Evolutionary conservation across 345 rosid species (phyloP).

Genomic region (Populus alba): DNA sequence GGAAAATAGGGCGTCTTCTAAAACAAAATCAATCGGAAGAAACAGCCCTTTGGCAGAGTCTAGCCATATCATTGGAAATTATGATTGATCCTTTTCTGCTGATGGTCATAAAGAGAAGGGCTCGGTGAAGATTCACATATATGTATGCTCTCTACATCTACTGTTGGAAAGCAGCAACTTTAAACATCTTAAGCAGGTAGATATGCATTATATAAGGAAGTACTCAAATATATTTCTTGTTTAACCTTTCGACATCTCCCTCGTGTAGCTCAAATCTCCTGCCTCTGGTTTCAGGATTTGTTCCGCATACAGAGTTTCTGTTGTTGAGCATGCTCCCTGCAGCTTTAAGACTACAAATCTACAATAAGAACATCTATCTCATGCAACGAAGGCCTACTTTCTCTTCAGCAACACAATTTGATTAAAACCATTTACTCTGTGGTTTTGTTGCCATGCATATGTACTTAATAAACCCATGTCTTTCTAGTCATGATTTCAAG

Average conservation of each 20-base stretch:
- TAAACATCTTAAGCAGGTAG: not conserved
- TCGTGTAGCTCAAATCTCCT: conserved; percentile 69
- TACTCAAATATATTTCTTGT: too few species aligned
- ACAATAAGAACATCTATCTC: conserved; percentile 78
- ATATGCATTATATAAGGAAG: not conserved
- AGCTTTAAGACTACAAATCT: conserved; percentile 65
- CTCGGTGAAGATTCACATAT: not conserved
- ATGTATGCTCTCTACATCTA: not conserved
- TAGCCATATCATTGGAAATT: not conserved
- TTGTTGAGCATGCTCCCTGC: conserved; percentile 94
- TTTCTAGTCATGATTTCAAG: too few species aligned
- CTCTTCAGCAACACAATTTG: conserved; percentile 74
- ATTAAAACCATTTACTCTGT: conserved; percentile 48
- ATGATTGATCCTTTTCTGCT: not conserved
- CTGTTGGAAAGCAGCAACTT: not conserved
- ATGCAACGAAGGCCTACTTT: conserved; percentile 63
- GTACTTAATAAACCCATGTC: too few species aligned
- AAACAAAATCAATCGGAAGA: too few species aligned
- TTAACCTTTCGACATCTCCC: conserved; percentile 77
- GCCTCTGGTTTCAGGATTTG: conserved; percentile 80
- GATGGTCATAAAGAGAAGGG: not conserved
- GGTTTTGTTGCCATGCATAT: too few species aligned
- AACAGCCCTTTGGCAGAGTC: not conserved
- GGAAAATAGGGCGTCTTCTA: not conserved
- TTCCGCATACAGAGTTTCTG: conserved; percentile 80